Base-by-base conservation (phyloP, 345 rosid species). In the Streptanthus diversifolius region DNA sequence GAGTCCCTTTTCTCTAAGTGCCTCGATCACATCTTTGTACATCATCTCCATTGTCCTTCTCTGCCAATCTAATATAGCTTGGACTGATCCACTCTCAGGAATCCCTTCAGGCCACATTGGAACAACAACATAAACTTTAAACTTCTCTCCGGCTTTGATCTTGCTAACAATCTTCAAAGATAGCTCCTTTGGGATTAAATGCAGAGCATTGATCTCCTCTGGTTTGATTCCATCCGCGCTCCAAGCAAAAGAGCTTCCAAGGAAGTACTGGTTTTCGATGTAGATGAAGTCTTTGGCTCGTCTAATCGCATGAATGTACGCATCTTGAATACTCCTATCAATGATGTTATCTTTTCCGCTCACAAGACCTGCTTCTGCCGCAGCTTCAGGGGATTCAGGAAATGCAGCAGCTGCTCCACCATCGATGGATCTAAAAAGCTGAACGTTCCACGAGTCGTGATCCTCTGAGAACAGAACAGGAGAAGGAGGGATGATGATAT, bases 101-200 rank as follows among this genome's bases (percentile, higher is more conserved):
- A 85, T 66, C 21, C 99, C 99, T 87, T 95, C 99, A 3, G 99
- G 99, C 98, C 99, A 95, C 99, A 95, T 90, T 4, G 99, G 99
- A 54, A 95, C 88, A 45, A 95, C 95, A 8, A 87, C 84, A 70
- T 89, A 95, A 43, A 95, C 99, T 8, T 81, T 81, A 79, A 95
- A 95, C 79, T 80, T 83, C 80, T 95, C 98, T 64, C 89, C 92
- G 1, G 87, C 88, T 79, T 87, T 85, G 58, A 95, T 95, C 88
- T 95, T 95, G 82, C 93, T 91, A 51, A 87, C 91, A 47, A 95
- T 91, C 87, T 95, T 95, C 15, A 90, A 88, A 13, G 98, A 86
- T 52, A 95, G 90, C 74, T 95, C 99, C 85, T 87, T 95, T 2
- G 99, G 99, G 64, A 95, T 90, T 63, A 91, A 70, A 84, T 95